Conservation (phyloP, 1,139 yeast species). For the Yamadazyma siamensis region DNA sequence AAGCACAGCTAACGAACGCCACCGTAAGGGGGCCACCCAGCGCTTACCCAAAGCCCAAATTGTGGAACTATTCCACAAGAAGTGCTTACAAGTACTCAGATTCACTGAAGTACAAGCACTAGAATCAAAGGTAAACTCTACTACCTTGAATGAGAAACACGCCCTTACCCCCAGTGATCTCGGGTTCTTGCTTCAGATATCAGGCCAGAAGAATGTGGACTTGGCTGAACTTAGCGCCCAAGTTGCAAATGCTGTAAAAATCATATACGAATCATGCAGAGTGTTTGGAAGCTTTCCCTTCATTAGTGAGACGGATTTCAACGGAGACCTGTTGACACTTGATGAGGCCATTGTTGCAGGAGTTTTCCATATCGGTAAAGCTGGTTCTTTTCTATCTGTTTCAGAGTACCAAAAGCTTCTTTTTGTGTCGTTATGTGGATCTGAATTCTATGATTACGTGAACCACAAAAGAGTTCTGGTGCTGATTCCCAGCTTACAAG, state of each 20-base stretch:
- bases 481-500: neutral
- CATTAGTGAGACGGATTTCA: constrained; percentile 14
- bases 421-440: constrained; percentile 20
- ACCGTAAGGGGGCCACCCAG: neutral
- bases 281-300: constrained; percentile 33
- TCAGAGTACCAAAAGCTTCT: constrained; percentile 22
- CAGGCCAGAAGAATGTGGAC: constrained; percentile 10
- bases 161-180: constrained; percentile 20
- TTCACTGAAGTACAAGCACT: constrained; percentile 25
- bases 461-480: neutral
- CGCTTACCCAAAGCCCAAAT: constrained; percentile 19
- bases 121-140: constrained; percentile 19
- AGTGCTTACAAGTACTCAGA: constrained; percentile 19
- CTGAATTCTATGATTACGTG: constrained; percentile 1
- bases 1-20: constrained; percentile 2
- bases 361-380: constrained; percentile 25
- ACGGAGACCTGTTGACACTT: constrained; percentile 15
- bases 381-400: constrained; percentile 15
- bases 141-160: constrained; percentile 16
- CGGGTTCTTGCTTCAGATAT: constrained; percentile 19
- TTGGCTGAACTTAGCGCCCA: constrained; percentile 3
- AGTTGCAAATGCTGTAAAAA: constrained; percentile 11
- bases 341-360: constrained; percentile 24
- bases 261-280: constrained; percentile 23
- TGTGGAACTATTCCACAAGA: constrained; percentile 17